Base-by-base conservation (phyloP, 2,329 filamentous ascomycete genomes). In the Venturia pyrina region DNA sequence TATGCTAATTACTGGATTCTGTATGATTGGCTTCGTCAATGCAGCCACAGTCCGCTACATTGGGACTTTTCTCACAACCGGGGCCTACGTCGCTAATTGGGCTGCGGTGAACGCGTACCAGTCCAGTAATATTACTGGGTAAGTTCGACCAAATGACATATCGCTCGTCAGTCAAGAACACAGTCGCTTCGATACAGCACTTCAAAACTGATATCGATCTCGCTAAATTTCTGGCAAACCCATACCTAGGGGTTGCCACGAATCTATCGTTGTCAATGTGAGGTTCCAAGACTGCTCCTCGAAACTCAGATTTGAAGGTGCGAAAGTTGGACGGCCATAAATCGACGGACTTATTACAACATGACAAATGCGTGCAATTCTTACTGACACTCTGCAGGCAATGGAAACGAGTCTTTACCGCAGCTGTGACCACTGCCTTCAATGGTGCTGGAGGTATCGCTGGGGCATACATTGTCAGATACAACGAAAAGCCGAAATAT, bases 41-140 rank as follows among this genome's bases (percentile, higher is more conserved):
- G 81, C 87, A 65, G 82, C 87, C 63, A 78, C 84, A 0, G 84
- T 86, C 3, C 82, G 87, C 61, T 89, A 89, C 68, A 77, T 87
- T 40, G 87, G 87, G 10, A 85, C 85, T 0, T 88, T 83, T 72
- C 79, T 89, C 1, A 85, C 86, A 0, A 89, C 87, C 0, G 87
- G 87, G 0, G 86, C 87, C 0, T 89, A 89, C 68, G 81, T 89
- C 4, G 85, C 83, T 4, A 89, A 89, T 68, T 89, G 87, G 86
- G 86, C 87, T 0, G 87, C 85, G 0, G 76, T 89, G 68, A 86
- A 83, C 64, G 81, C 85, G 0, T 87, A 86, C 69, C 82, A 85
- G 71, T 81, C 83, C 19, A 88, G 87, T 72, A 89, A 87, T 68
- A 80, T 87, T 53, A 79, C 81, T 0, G 84, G 75, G 69, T 59